Evolutionary conservation across 352 stramenopile species (phyloP), one percentile per base, ranked within the genome.

Genomic region (Peronospora farinosa): DNA sequence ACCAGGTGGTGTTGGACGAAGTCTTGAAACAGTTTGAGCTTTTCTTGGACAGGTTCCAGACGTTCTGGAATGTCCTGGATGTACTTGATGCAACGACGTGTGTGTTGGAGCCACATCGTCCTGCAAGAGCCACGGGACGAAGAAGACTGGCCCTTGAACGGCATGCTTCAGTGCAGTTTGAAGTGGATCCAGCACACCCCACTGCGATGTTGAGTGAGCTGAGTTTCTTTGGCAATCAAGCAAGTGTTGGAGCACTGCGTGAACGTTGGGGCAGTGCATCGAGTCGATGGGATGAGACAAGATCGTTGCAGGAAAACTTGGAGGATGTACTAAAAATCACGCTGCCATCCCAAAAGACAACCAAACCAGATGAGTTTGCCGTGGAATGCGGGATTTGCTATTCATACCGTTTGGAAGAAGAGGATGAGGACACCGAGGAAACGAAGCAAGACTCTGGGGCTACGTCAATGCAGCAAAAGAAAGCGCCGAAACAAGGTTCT

Each of bases 351-450:
- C 80, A 76, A 3, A 69, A 54, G 40, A 69, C 62, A 8, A 66
- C 63, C 8, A 69, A 69, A 23, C 39, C 51, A 0, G 74, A 92
- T 5, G 74, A 90, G 36, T 92, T 94, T 52, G 74, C 74, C 2
- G 48, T 85, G 13, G 86, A 96, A 58, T 95, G 86, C 40, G 86
- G 86, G 32, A 95, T 96, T 53, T 96, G 86, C 65, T 96, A 96
- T 55, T 81, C 65, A 52, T 94, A 94, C 43, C 76, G 79, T 0
- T 57, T 87, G 9, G 73, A 87, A 3, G 41, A 62, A 2, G 60
- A 69, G 2, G 63, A 68, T 1, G 47, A 59, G 0, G 36, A 58
- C 2, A 45, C 54, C 5, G 12, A 54, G 11, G 23, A 57, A 37
- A n/a, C 3, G 3, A 32, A 58, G n/a, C 13, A 44, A 39, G 47